Evolutionary conservation across 148 eudicot genomes (phyloP).

Genomic region (Diospyros lotus): DNA sequence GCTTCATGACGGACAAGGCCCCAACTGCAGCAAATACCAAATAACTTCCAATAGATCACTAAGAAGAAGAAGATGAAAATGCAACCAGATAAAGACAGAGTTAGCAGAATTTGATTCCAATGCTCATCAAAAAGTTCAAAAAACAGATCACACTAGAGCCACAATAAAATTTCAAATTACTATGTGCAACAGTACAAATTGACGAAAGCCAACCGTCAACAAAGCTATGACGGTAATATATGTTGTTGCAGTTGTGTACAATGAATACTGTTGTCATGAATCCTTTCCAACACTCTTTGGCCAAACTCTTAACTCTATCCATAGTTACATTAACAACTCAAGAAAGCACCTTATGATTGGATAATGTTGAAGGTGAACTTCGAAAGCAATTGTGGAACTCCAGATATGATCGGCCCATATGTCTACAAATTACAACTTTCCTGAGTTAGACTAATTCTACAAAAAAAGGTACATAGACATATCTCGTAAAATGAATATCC

Average conservation of each 20-base stretch:
- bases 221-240: not conserved
- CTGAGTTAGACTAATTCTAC: not conserved
- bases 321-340: too few species aligned
- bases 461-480: not conserved
- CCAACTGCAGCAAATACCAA: too few species aligned
- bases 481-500: not conserved
- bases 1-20: too few species aligned
- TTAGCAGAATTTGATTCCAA: not conserved
- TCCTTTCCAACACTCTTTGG: not conserved
- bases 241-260: not conserved
- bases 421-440: constrained; percentile 31
- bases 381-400: constrained; percentile 66
- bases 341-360: constrained; percentile 19
- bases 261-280: not conserved
- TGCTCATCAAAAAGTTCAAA: not conserved
- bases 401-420: constrained; percentile 65
- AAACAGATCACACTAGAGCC: not conserved
- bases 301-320: not conserved
- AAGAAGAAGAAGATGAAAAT: not conserved
- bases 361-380: constrained; percentile 53
- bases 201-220: not conserved
- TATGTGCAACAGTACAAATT: not conserved
- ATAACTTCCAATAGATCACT: too few species aligned
- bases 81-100: not conserved
- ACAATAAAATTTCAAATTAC: not conserved